Evolutionary conservation across 31 red algal genomes (phyloP).

Genomic region (Odonthalia washingtoniensis): DNA sequence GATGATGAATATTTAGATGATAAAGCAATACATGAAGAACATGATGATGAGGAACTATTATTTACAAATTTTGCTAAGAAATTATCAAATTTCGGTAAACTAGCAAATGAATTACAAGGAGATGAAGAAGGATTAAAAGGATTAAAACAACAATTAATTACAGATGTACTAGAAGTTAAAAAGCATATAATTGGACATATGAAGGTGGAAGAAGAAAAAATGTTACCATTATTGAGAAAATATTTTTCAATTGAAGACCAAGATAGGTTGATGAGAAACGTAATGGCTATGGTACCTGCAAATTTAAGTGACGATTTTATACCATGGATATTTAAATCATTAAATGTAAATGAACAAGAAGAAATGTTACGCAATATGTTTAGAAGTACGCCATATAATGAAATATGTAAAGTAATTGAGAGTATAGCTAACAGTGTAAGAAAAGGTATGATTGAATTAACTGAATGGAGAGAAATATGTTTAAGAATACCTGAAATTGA

Average conservation of each 20-base stretch:
- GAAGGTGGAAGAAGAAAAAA: slow-evolving; percentile 82
- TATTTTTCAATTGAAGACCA: slow-evolving; percentile 92
- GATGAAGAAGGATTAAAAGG: background rate
- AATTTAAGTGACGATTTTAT: slow-evolving; percentile 85
- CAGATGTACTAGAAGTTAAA: slow-evolving; percentile 47
- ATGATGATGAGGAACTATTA: slow-evolving; percentile 54
- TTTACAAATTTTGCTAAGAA: slow-evolving; percentile 56
- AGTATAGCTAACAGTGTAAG: slow-evolving; percentile 54
- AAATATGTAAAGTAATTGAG: slow-evolving; percentile 55
- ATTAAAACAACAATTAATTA: slow-evolving; percentile 47
- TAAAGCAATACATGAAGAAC: slow-evolving; percentile 57
- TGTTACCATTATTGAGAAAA: slow-evolving; percentile 88
- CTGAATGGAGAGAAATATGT: slow-evolving; percentile 78
- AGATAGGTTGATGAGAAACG: slow-evolving; percentile 74
- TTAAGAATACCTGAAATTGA: slow-evolving; percentile 79
- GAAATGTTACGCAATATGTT: slow-evolving; percentile 85
- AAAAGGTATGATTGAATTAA: slow-evolving; percentile 76
- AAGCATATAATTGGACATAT: slow-evolving; percentile 81
- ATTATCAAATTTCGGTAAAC: slow-evolving; percentile 19
- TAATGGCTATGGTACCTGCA: slow-evolving; percentile 86
- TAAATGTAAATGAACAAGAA: slow-evolving; percentile 82
- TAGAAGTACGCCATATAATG: slow-evolving; percentile 57
- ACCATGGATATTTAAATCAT: slow-evolving; percentile 89
- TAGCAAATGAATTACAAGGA: background rate
- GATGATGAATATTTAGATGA: too few species aligned